A percentile compares a stretch with the other conserved stretches of the same genome.
phyloP scores from a whole-genome alignment of 2,329 filamentous ascomycete species.

The Pochonia chlamydosporia region DNA sequence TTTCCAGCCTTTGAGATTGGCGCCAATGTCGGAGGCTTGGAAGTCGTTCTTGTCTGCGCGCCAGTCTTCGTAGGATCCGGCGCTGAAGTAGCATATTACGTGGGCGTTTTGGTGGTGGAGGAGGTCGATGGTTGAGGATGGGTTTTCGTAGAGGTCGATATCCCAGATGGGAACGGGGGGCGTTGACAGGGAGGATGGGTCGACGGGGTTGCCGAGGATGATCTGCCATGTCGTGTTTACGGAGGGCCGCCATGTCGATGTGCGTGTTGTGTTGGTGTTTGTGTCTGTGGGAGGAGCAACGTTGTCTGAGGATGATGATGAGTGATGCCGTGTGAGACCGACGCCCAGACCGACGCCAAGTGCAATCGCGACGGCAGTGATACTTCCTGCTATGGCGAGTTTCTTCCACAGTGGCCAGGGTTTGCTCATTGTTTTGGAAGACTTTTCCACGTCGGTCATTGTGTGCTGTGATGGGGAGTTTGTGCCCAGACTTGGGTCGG shows the following conservation, averaged over 20 bases:
- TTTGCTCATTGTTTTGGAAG: too few relatives aligned
- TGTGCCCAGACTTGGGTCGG: too few relatives aligned
- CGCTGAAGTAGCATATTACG: constrained; percentile 72
- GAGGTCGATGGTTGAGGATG: constrained; percentile 37
- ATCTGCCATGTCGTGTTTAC: constrained; percentile 57
- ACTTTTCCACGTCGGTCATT: too few relatives aligned
- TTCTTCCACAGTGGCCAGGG: background rate
- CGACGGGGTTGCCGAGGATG: constrained; percentile 40
- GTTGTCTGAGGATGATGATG: too few relatives aligned
- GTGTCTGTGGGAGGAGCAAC: constrained; percentile 12
- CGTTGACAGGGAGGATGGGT: too few relatives aligned
- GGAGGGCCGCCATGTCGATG: constrained; percentile 53
- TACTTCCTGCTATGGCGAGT: background rate
- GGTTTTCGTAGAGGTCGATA: constrained; percentile 52
- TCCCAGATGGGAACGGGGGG: constrained; percentile 46
- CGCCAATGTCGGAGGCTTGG: constrained; percentile 48
- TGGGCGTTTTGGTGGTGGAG: constrained; percentile 55
- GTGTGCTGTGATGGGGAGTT: too few relatives aligned
- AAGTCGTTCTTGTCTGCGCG: constrained; percentile 55
- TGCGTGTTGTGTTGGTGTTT: constrained; percentile 14
- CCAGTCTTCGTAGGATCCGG: constrained; percentile 60
- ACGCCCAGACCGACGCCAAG: constrained; percentile 52
- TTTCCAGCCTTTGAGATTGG: constrained; percentile 56
- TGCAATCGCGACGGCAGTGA: constrained; percentile 27
- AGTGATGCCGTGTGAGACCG: constrained; percentile 43